A percentile compares a stretch with the other conserved stretches of the same genome.
Evolutionary conservation across 768 basidiomycete species (phyloP).

Genomic region (Lyophyllum decastes): DNA sequence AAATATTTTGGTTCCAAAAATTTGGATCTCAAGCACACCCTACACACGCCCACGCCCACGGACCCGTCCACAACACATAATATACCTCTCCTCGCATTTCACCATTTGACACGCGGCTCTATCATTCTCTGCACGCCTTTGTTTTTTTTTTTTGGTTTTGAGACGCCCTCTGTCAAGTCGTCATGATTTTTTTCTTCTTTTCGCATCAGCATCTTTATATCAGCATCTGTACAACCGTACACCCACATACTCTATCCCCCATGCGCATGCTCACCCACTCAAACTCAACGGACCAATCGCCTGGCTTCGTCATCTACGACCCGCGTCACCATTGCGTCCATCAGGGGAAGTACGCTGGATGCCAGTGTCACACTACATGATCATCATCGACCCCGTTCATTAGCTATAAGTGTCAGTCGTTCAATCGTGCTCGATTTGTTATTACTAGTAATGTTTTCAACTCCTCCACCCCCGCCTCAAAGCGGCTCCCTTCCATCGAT

Average conservation of each 20-base stretch:
- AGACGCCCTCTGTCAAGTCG: background rate
- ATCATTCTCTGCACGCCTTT: background rate
- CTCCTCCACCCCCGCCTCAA: background rate
- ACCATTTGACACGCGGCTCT: slow-evolving; percentile 2
- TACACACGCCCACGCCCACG: slow-evolving; percentile 8
- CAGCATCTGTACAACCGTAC: slow-evolving; percentile 16
- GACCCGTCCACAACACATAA: slow-evolving; percentile 1
- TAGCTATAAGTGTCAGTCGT: slow-evolving; percentile 2
- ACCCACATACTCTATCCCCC: slow-evolving; percentile 4
- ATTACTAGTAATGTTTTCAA: slow-evolving; percentile 7
- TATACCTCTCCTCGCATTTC: slow-evolving; percentile 7
- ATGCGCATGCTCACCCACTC: background rate
- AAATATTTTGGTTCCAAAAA: background rate
- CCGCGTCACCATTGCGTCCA: background rate
- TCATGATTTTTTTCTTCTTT: background rate
- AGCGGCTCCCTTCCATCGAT: background rate
- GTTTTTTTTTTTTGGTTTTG: background rate
- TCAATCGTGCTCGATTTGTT: slow-evolving; percentile 20
- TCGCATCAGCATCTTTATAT: slow-evolving; percentile 14
- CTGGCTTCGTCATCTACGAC: background rate
- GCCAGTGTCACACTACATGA: slow-evolving; percentile 1
- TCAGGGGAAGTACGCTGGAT: background rate
- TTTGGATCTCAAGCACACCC: slow-evolving; percentile 9
- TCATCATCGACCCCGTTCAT: slow-evolving; percentile 1
- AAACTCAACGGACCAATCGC: background rate